Percentiles rank a stretch among this genome's conserved stretches.
Conservation (phyloP, 345 rosid species). For the Eucalyptus tenuipes region DNA sequence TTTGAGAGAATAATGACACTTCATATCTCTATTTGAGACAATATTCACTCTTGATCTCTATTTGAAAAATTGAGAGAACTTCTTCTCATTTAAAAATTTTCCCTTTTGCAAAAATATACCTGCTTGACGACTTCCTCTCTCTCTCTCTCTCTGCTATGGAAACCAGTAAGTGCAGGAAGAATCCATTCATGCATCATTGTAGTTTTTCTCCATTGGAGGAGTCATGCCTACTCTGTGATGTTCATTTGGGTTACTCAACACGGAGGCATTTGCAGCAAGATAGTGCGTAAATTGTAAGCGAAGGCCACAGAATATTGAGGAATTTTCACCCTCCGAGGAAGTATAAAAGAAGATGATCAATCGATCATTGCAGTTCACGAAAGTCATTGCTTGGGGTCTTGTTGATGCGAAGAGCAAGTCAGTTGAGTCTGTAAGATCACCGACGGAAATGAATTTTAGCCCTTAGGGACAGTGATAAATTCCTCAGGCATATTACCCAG, state of each 20-base stretch:
- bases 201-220: background rate
- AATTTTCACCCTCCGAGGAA: background rate
- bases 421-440: background rate
- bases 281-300: background rate
- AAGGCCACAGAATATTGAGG: background rate
- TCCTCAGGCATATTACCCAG: background rate
- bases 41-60: too few relatives aligned
- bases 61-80: too few relatives aligned
- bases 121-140: background rate
- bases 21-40: fast-evolving
- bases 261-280: background rate
- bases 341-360: background rate
- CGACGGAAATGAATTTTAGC: background rate
- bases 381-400: background rate
- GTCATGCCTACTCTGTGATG: background rate
- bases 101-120: background rate
- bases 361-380: background rate
- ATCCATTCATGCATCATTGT: background rate
- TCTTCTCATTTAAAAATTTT: too few relatives aligned
- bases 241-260: background rate
- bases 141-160: background rate
- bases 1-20: too few relatives aligned
- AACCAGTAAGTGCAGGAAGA: background rate
- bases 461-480: background rate
- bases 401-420: background rate